phyloP scores from a whole-genome alignment of 192 early-diverging fungal species.

The Linnemannia schmuckeri region DNA sequence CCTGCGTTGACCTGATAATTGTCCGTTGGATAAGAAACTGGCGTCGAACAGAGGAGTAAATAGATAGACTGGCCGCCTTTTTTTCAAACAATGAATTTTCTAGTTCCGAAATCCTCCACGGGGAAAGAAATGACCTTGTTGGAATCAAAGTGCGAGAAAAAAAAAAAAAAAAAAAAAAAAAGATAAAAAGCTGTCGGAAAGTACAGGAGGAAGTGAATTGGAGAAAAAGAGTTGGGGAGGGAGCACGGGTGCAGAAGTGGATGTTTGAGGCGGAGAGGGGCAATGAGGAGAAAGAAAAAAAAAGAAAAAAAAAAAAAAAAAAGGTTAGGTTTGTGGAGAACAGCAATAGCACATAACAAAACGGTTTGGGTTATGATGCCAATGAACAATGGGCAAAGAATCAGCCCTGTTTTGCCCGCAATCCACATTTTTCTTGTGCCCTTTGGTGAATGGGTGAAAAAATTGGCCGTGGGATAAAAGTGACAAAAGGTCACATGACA shows the following conservation, averaged over 20 bases:
- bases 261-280: neutral
- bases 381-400: too few relatives aligned
- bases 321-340: constrained; percentile 19
- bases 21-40: neutral
- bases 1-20: neutral
- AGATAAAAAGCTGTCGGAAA: neutral
- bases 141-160: neutral
- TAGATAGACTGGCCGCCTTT: neutral
- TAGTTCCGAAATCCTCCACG: constrained; percentile 11
- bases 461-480: neutral
- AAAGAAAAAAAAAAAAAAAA: neutral
- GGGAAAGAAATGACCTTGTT: neutral
- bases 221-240: constrained; percentile 6
- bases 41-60: neutral
- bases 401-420: neutral
- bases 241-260: neutral
- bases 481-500: neutral
- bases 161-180: neutral
- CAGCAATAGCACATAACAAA: neutral
- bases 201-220: neutral
- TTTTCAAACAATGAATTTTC: neutral
- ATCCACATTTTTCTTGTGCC: neutral
- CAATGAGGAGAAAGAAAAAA: neutral
- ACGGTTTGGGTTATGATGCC: neutral
- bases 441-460: neutral